Evolutionary conservation across 352 stramenopile species (phyloP), one percentile per base, ranked within the genome.

Genomic region (Globisporangium perplexum): DNA sequence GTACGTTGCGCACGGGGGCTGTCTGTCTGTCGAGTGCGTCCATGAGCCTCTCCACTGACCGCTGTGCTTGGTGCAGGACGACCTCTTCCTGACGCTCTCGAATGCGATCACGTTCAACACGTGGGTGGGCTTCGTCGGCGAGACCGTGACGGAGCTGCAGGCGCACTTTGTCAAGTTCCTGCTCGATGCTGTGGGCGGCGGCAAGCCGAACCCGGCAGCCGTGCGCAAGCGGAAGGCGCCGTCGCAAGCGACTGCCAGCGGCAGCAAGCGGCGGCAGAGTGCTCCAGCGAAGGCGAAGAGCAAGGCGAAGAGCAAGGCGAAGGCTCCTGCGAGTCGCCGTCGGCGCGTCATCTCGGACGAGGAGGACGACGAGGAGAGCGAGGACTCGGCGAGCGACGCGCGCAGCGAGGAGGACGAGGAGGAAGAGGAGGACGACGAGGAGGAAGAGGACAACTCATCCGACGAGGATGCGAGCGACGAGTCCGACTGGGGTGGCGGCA

Each of bases 61-160:
- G 26, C 23, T 63, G 38, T 24, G 24, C 54, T 53, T 3, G 55
- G 22, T 50, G 6, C 51, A 94, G 83, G 71, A 77, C 31, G 62
- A 93, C 50, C 63, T 93, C 8, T 66, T 86, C 50, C 57, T 93
- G 11, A 83, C 88, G 6, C 88, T 92, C 55, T 69, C 69, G 23
- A 95, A 95, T 31, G 84, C 84, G 14, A 83, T 93, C 55, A 73
- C 62, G 53, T 95, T 88, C 67, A 95, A 95, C 59, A 55, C 60
- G 12, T 88, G 74, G 74, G 70, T 83, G 2, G 72, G 66, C 43
- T 65, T 70, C 11, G 74, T 93, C 50, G 75, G 79, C 36, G 69
- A 66, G 28, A 39, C 88, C 7, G 81, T 91, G 20, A 64, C 66
- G 20, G 79, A 89, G 41, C 46, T 94, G 30, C 74, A 89, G 50